Evolutionary conservation across 768 basidiomycete species (phyloP).

Genomic region (Lepiota brunneoincarnata): DNA sequence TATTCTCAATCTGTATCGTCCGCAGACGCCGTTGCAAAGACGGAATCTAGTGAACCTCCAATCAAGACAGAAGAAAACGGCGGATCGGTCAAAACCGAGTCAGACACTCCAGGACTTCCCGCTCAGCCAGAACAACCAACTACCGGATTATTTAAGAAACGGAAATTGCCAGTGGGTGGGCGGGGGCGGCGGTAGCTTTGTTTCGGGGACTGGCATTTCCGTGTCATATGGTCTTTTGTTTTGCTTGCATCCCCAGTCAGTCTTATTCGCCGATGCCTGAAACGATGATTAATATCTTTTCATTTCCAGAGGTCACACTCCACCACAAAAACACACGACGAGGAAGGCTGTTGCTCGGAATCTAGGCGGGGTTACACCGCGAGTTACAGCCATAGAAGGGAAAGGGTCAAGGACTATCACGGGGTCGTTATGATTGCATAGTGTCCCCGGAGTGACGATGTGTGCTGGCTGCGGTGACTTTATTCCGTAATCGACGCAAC

Average conservation of each 20-base stretch:
- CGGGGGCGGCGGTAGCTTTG: constrained; percentile 25
- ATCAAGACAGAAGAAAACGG: constrained; percentile 14
- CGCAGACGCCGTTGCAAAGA: not conserved
- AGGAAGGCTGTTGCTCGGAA: not conserved
- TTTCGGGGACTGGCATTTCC: too few species aligned
- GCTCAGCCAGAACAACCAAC: constrained; percentile 13
- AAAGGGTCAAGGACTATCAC: too few species aligned
- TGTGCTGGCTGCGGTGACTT: too few species aligned
- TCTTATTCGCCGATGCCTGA: too few species aligned
- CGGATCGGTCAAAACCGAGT: constrained; percentile 14
- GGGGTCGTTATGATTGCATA: too few species aligned
- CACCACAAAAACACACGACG: not conserved
- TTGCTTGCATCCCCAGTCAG: too few species aligned
- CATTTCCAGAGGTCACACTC: not conserved
- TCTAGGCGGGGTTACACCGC: not conserved
- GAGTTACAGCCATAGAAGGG: too few species aligned
- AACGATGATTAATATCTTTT: too few species aligned
- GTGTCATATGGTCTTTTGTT: too few species aligned
- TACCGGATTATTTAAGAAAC: constrained; percentile 30
- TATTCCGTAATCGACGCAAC: too few species aligned
- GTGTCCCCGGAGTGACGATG: too few species aligned
- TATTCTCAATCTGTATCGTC: not conserved
- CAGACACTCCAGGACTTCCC: constrained; percentile 3
- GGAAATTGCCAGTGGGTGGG: constrained; percentile 25
- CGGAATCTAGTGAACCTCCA: not conserved